These are phyloP conservation scores for Leishmania lainsoni DNA, from an alignment of 208 protist species.

Conservation along the genomic window DNA sequence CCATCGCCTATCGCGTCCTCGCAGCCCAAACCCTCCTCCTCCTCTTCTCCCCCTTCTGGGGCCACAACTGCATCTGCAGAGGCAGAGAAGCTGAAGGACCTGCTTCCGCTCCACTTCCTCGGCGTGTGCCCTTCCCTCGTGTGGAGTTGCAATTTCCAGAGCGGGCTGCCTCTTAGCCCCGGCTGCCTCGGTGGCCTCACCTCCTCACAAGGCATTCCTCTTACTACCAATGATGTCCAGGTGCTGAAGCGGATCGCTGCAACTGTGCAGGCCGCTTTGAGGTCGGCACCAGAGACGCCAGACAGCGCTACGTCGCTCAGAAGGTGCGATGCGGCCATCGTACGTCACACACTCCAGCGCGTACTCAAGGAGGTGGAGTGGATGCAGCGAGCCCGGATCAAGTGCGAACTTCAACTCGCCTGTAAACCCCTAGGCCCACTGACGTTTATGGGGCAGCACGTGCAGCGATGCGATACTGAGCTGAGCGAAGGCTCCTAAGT, in stretches of 20 bases:
- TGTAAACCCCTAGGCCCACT: conserved; percentile 14
- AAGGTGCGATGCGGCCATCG: background rate
- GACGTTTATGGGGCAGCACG: conserved; percentile 14
- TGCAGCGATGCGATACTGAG: conserved; percentile 11
- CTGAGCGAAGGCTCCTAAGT: background rate
- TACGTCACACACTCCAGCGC: conserved; percentile 27
- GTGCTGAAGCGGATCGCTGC: conserved; percentile 16
- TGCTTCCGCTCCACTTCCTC: conserved; percentile 28
- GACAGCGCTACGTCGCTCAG: background rate
- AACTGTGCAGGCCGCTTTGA: conserved; percentile 9
- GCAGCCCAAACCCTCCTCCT: background rate
- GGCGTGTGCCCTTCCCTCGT: conserved; percentile 22
- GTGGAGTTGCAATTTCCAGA: background rate
- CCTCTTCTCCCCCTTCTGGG: background rate
- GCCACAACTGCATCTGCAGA: background rate
- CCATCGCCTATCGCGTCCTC: background rate
- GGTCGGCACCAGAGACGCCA: background rate
- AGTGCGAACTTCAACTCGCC: conserved; percentile 72
- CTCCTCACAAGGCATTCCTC: background rate
- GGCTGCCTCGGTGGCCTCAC: background rate
- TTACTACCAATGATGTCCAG: conserved; percentile 5
- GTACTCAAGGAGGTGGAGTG: conserved; percentile 52
- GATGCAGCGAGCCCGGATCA: conserved; percentile 57
- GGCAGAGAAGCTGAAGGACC: background rate
- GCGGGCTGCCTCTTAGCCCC: background rate